phyloP scores from a whole-genome alignment of 2,329 filamentous ascomycete genomes.

The Neurospora crassa region DNA sequence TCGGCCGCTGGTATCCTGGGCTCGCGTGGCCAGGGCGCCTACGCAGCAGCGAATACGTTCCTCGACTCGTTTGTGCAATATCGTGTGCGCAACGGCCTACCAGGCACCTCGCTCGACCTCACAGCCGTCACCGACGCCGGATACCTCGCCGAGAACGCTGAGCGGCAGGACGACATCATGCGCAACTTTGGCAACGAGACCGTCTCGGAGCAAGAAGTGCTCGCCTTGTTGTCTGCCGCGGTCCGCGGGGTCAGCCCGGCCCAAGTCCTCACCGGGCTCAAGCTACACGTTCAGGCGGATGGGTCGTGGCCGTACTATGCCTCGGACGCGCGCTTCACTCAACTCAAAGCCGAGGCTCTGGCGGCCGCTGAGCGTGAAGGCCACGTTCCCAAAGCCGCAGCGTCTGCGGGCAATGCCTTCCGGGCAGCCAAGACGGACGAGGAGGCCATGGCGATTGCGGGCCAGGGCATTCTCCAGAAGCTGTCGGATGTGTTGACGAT shows the following conservation, averaged over 20 bases:
- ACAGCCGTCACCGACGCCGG: constrained; percentile 40
- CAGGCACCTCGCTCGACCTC: constrained; percentile 38
- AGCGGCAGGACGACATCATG: constrained; percentile 33
- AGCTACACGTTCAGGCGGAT: constrained; percentile 15
- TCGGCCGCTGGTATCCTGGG: constrained; percentile 33
- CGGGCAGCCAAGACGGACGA: constrained; percentile 18
- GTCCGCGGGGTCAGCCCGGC: constrained; percentile 14
- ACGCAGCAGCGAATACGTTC: constrained; percentile 29
- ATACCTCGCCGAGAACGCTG: constrained; percentile 37
- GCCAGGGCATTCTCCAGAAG: constrained; percentile 21
- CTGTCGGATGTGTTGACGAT: constrained; percentile 20
- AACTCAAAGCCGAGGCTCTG: constrained; percentile 14
- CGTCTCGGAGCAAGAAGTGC: constrained; percentile 42
- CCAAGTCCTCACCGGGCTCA: constrained; percentile 23
- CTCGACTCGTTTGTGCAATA: constrained; percentile 28
- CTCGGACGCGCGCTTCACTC: constrained; percentile 14
- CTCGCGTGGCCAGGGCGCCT: constrained; percentile 19
- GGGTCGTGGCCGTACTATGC: constrained; percentile 18
- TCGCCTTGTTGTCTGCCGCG: constrained; percentile 39
- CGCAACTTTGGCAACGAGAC: constrained; percentile 33
- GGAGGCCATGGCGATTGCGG: constrained; percentile 20
- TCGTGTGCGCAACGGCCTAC: constrained; percentile 23
- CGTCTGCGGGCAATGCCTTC: constrained; percentile 21
- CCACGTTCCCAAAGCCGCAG: constrained; percentile 8
- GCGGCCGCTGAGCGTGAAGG: constrained; percentile 15